phyloP scores from a whole-genome alignment of 2,329 filamentous ascomycete genomes.

The Colletotrichum trifolii region DNA sequence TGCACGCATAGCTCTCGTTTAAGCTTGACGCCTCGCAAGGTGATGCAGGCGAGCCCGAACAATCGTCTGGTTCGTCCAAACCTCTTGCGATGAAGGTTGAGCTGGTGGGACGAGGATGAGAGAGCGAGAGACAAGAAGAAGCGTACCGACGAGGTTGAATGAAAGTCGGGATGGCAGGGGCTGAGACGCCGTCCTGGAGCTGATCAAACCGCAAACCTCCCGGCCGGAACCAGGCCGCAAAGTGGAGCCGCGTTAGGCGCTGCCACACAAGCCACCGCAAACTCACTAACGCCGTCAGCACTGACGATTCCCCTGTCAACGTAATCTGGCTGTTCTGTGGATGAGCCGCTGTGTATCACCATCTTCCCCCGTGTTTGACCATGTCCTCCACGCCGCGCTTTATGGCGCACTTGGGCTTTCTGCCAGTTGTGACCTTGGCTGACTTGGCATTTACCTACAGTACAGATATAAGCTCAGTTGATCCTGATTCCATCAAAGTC shows the following conservation, averaged over 20 bases:
- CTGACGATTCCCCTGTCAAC: conserved; percentile 21
- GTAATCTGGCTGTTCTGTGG: conserved; percentile 17
- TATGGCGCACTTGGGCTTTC: neutral
- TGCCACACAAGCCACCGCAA: neutral
- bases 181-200: conserved; percentile 39
- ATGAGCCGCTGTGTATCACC: conserved; percentile 30
- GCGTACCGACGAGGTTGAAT: neutral
- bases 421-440: neutral
- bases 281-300: conserved; percentile 8
- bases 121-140: too few relatives aligned
- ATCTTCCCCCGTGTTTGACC: conserved; percentile 34
- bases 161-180: conserved; percentile 27
- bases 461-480: too few relatives aligned
- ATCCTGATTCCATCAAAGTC: too few relatives aligned
- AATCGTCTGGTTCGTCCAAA: conserved; percentile 19
- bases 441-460: neutral
- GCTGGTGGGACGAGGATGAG: too few relatives aligned
- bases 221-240: conserved; percentile 13
- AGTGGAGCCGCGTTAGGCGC: conserved; percentile 5
- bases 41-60: neutral
- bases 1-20: neutral
- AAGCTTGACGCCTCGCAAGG: conserved; percentile 14
- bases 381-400: conserved; percentile 5
- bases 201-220: conserved; percentile 39
- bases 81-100: conserved; percentile 1